phyloP scores from a whole-genome alignment of 23 red algal genomes.

The Cyanidiococcus yangmingshanensis region DNA sequence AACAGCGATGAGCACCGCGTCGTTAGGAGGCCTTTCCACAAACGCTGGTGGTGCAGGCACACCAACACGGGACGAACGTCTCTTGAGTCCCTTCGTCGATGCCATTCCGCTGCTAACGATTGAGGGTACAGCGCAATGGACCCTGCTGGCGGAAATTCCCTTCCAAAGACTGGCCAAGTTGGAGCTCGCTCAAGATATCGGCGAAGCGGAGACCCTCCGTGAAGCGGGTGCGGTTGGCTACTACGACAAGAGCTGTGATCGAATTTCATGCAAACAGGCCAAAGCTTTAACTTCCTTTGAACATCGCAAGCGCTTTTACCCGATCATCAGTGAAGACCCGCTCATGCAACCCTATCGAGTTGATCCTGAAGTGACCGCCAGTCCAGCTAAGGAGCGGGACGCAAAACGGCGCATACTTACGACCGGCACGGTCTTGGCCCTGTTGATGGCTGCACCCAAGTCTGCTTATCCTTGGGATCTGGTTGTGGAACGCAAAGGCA shows the following conservation, averaged over 20 bases:
- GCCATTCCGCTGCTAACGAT: background rate
- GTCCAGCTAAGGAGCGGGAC: background rate
- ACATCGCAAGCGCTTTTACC: slow-evolving; percentile 51
- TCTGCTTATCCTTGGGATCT: slow-evolving; percentile 78
- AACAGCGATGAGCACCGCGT: background rate
- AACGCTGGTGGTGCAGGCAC: background rate
- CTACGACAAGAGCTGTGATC: slow-evolving; percentile 73
- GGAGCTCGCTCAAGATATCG: slow-evolving; percentile 22
- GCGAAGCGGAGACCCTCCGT: slow-evolving; percentile 41
- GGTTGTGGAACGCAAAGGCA: slow-evolving; percentile 78
- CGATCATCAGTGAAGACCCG: slow-evolving; percentile 73
- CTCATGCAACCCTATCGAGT: slow-evolving; percentile 53
- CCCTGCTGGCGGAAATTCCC: slow-evolving; percentile 54
- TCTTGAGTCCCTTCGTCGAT: background rate
- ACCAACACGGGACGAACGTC: background rate
- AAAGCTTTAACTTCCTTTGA: slow-evolving; percentile 42
- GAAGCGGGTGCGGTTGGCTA: slow-evolving; percentile 52
- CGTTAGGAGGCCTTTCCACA: background rate
- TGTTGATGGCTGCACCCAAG: slow-evolving; percentile 73
- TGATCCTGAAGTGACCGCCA: slow-evolving; percentile 27
- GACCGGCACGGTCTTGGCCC: slow-evolving; percentile 57
- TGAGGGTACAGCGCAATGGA: slow-evolving; percentile 37
- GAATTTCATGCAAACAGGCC: slow-evolving; percentile 43
- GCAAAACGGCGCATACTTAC: slow-evolving; percentile 40
- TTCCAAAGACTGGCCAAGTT: slow-evolving; percentile 54